Conservation (phyloP, 768 basidiomycete species). For the Auriscalpium microsporum region DNA sequence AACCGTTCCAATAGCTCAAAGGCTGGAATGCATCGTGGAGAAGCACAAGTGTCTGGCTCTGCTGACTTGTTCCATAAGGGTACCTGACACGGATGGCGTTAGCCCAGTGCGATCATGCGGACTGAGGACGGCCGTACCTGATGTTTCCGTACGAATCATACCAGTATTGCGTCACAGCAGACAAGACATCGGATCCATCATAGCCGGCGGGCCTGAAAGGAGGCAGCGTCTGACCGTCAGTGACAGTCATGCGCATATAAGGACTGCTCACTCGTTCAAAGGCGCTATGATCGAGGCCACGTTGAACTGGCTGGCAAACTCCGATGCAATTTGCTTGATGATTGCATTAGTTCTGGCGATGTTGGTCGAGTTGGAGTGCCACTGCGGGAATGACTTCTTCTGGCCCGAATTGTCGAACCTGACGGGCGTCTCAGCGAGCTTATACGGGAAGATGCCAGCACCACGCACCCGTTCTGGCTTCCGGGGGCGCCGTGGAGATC, state of each 20-base stretch:
- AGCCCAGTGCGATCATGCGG: slow-evolving; percentile 5
- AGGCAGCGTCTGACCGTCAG: not conserved
- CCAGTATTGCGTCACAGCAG: slow-evolving; percentile 54
- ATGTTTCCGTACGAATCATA: slow-evolving; percentile 67
- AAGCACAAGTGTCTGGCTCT: slow-evolving; percentile 52
- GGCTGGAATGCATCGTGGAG: slow-evolving; percentile 78
- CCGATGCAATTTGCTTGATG: slow-evolving; percentile 52
- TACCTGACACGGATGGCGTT: slow-evolving; percentile 26
- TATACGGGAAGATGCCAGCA: no score
- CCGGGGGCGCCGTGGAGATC: slow-evolving; percentile 71
- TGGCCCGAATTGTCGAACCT: slow-evolving; percentile 84
- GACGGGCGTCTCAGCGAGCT: slow-evolving; percentile 1
- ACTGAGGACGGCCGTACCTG: slow-evolving; percentile 32
- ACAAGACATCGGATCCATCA: slow-evolving; percentile 41
- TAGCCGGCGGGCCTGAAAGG: slow-evolving; percentile 63
- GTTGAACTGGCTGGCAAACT: slow-evolving; percentile 43
- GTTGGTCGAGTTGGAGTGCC: slow-evolving; percentile 62
- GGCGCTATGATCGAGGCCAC: slow-evolving; percentile 66
- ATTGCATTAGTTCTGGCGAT: slow-evolving; percentile 59
- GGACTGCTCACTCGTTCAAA: slow-evolving; percentile 60
- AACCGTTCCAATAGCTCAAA: slow-evolving; percentile 60
- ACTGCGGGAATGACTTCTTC: slow-evolving; percentile 47
- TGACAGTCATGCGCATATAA: not conserved
- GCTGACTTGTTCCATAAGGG: slow-evolving; percentile 34
- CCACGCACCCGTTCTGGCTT: slow-evolving; percentile 67